Evolutionary conservation across 2,329 filamentous ascomycete genomes (phyloP), one percentile per base, ranked within the genome.

Genomic region (Metarhizium brunneum): DNA sequence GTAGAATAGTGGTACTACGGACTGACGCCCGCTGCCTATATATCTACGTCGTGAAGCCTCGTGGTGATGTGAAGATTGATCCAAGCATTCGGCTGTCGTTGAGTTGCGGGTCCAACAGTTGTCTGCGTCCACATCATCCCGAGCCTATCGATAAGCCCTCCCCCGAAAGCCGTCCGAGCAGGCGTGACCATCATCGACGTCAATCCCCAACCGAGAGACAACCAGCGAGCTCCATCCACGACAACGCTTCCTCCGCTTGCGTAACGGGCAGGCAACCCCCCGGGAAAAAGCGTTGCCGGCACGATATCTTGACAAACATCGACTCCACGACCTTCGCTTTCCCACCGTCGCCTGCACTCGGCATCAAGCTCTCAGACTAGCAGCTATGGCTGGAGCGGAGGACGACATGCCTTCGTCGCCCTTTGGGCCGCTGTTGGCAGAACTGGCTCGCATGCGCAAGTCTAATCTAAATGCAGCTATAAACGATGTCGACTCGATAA

Each of bases 401-500:
- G 65, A 69, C 40, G 65, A 66, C 56, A 63, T 64, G 61, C 62
- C 67, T 50, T 76, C 66, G 52, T 78, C 75, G 65, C 74, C 76
- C 29, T 78, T 83, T 65, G 71, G 73, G 55, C 70, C 73, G 35
- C 71, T 96, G 61, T 81, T 88, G 69, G 84, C 84, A 63, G 90
- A 95, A 67, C 82, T 94, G 62, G 80, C 84, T 61, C 83, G 84
- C 64, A 82, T 95, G 58, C 82, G 82, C 64, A 84, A 81, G 66
- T 84, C 81, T 60, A 82, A 85, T 36, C 80, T 92, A 48, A 81
- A 81, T 4, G 82, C 86, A 55, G 86, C 85, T 43, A 84, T 95
- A 56, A 75, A 83, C 38, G 86, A 95, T 78, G 87, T 95, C 18
- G 90, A 97, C 68, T 81, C 83, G 57, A 87, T 92, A 43, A 90